Percentiles rank a stretch among this genome's conserved stretches.
Evolutionary conservation across 108 stramenopile genomes (phyloP).

Genomic region (Thalassiosira profunda): DNA sequence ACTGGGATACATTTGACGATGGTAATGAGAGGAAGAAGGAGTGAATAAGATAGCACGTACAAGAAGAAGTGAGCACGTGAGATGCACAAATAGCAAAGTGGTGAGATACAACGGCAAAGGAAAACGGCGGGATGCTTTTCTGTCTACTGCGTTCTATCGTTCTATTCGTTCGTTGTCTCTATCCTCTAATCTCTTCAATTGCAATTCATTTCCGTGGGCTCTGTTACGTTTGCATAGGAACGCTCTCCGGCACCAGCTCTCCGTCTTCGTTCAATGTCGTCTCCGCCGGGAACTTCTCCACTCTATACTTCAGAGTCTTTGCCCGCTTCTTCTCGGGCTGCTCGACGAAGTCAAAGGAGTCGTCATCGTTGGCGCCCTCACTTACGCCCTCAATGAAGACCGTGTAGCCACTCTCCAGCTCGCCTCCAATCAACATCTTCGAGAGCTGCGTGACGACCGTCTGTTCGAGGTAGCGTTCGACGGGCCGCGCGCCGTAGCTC

Average conservation of each 20-base stretch:
- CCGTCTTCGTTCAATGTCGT: constrained; percentile 53
- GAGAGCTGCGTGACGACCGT: constrained; percentile 82
- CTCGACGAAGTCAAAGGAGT: constrained; percentile 59
- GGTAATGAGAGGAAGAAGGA: constrained; percentile 25
- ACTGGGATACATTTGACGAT: constrained; percentile 73
- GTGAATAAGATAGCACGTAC: not conserved
- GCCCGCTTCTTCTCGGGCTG: constrained; percentile 36
- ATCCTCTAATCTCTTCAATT: too few species aligned
- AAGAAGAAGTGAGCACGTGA: not conserved
- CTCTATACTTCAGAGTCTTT: constrained; percentile 44
- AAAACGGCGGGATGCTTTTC: too few species aligned
- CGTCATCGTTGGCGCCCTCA: constrained; percentile 68
- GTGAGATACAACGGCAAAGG: too few species aligned
- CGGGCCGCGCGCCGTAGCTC: constrained; percentile 86
- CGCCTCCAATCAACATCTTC: constrained; percentile 84
- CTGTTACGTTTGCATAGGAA: constrained; percentile 37
- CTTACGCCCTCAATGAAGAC: constrained; percentile 80
- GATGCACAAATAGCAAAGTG: too few species aligned
- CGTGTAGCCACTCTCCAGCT: constrained; percentile 63
- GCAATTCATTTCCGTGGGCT: too few species aligned
- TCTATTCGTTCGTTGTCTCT: too few species aligned
- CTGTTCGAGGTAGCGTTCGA: constrained; percentile 81
- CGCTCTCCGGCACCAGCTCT: constrained; percentile 34
- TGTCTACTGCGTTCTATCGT: too few species aligned
- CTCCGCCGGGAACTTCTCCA: constrained; percentile 36